Evolutionary conservation across 2,329 filamentous ascomycete genomes (phyloP).

Genomic region (Fusarium phyllophilum): DNA sequence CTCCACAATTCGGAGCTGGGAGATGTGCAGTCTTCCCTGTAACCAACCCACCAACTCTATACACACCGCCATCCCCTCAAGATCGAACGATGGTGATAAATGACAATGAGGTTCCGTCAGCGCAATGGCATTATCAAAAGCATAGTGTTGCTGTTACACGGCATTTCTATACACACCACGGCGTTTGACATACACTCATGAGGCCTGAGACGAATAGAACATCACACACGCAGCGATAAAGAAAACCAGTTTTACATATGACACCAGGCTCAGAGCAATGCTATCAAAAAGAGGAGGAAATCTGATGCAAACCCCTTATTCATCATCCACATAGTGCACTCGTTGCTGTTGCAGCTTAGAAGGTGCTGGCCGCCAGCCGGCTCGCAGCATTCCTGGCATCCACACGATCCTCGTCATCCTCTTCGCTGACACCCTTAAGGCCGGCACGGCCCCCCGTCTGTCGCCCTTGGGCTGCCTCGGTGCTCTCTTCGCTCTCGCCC

Average conservation of each 20-base stretch:
- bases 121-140: conserved; percentile 9
- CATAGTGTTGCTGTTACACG: not conserved
- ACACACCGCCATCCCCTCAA: conserved; percentile 31
- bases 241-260: conserved; percentile 36
- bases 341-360: conserved; percentile 60
- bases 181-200: conserved; percentile 9
- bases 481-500: conserved; percentile 59
- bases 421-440: conserved; percentile 73
- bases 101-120: conserved; percentile 9
- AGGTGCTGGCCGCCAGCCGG: conserved; percentile 92
- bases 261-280: conserved; percentile 40
- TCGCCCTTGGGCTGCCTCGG: conserved; percentile 50
- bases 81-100: conserved; percentile 28
- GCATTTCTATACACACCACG: conserved; percentile 22
- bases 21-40: not conserved
- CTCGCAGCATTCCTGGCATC: conserved; percentile 97
- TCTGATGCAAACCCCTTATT: conserved; percentile 29
- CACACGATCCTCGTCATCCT: conserved; percentile 91
- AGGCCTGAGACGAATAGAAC: conserved; percentile 9
- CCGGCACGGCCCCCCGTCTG: conserved; percentile 55
- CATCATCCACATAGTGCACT: conserved; percentile 28
- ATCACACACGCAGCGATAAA: conserved; percentile 9
- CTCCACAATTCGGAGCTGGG: not conserved
- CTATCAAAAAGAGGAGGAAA: conserved; percentile 37
- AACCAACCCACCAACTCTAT: not conserved